These are phyloP conservation scores for Neopestalotiopsis rosae DNA, from an alignment of 2,329 filamentous ascomycete genomes.

Conservation along the genomic window DNA sequence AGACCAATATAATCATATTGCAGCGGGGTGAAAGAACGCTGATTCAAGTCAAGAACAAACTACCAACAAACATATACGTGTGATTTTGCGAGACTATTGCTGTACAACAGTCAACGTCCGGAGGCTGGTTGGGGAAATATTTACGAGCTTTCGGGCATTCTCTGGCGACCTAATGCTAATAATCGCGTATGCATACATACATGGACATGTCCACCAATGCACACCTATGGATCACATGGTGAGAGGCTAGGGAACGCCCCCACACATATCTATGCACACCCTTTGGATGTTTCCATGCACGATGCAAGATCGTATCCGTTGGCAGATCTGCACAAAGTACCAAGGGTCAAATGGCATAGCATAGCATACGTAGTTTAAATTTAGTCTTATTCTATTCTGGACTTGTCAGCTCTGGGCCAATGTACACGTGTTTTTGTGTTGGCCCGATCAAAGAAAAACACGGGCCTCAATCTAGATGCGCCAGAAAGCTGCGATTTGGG, in stretches of 20 bases:
- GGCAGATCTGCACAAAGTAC: neutral
- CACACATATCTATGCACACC: neutral
- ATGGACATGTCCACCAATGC: neutral
- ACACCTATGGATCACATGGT: neutral
- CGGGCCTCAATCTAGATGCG: neutral
- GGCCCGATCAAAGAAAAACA: neutral
- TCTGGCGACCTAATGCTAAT: neutral
- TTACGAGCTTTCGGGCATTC: neutral
- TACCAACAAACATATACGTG: neutral
- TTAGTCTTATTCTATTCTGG: neutral
- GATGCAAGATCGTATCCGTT: neutral
- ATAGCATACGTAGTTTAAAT: no score
- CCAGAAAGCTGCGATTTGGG: constrained; percentile 6
- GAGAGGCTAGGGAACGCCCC: neutral
- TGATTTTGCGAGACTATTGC: neutral
- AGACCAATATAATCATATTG: neutral
- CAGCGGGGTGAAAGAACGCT: neutral
- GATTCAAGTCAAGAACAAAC: neutral
- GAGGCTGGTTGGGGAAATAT: neutral
- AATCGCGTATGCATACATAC: neutral
- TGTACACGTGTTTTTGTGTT: neutral
- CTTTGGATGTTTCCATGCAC: neutral
- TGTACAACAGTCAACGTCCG: neutral
- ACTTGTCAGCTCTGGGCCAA: neutral
- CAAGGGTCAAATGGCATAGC: neutral